Evolutionary conservation across 495 filamentous ascomycete species (phyloP).

Genomic region (Penicillium mononematosum): DNA sequence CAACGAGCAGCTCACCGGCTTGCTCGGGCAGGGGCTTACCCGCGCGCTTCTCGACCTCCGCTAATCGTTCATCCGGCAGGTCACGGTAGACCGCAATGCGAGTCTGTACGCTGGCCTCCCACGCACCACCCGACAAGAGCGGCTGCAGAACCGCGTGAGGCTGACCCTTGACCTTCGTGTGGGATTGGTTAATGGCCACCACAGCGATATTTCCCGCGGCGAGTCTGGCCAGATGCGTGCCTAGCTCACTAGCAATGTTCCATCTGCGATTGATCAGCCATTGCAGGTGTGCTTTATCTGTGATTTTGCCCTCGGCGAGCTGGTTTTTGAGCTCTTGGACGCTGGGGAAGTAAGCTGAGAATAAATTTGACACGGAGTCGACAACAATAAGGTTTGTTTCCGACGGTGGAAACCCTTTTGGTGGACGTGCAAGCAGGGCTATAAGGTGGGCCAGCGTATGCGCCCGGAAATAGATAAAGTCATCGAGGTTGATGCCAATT

Average conservation of each 20-base stretch:
- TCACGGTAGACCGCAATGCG: constrained; percentile 72
- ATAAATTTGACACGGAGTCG: constrained; percentile 71
- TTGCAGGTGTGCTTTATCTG: constrained; percentile 42
- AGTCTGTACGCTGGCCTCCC: constrained; percentile 68
- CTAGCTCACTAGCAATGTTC: constrained; percentile 58
- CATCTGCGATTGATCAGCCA: constrained; percentile 62
- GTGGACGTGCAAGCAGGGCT: constrained; percentile 65
- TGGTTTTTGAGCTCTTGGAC: constrained; percentile 41
- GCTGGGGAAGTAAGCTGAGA: constrained; percentile 69
- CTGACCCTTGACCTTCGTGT: constrained; percentile 62
- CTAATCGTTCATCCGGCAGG: constrained; percentile 41
- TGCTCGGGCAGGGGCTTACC: constrained; percentile 35
- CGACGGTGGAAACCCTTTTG: constrained; percentile 55
- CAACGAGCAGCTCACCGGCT: constrained; percentile 36
- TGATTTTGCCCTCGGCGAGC: constrained; percentile 25
- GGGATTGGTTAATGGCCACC: constrained; percentile 67
- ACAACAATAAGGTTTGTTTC: constrained; percentile 67
- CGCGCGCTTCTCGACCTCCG: constrained; percentile 47
- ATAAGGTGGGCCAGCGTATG: constrained; percentile 72
- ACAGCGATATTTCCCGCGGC: constrained; percentile 69
- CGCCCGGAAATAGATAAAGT: constrained; percentile 47
- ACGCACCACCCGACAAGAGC: constrained; percentile 61
- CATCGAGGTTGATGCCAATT: constrained; percentile 32
- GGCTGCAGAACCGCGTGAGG: constrained; percentile 65
- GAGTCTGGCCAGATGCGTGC: constrained; percentile 59